Evolutionary conservation across 805 yeast genomes (phyloP).

Genomic region (Yamadazyma olivae): DNA sequence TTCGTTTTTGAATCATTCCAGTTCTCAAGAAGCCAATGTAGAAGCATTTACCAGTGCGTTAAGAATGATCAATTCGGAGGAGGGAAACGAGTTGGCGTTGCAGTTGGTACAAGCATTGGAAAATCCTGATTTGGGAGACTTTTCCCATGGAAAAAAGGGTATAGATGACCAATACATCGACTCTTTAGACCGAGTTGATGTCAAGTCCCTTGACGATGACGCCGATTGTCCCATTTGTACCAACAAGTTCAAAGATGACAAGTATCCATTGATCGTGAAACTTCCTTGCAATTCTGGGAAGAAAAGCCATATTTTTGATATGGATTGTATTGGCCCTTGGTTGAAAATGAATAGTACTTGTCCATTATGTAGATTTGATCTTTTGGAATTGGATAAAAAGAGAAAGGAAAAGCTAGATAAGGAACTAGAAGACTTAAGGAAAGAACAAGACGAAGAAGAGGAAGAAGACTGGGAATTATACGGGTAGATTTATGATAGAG

Average conservation of each 20-base stretch:
- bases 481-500: slow-evolving; percentile 40
- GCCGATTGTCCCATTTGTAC: slow-evolving; percentile 88
- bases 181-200: slow-evolving; percentile 63
- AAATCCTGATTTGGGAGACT: slow-evolving; percentile 14
- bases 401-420: slow-evolving; percentile 29
- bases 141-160: slow-evolving; percentile 39
- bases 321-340: slow-evolving; percentile 93
- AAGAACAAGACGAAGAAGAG: slow-evolving; percentile 50
- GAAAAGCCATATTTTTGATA: slow-evolving; percentile 67
- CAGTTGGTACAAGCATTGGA: slow-evolving; percentile 26
- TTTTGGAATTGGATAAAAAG: slow-evolving; percentile 38
- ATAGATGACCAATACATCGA: slow-evolving; percentile 72
- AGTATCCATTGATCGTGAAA: slow-evolving; percentile 74
- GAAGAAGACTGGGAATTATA: slow-evolving; percentile 80
- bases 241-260: slow-evolving; percentile 63
- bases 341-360: slow-evolving; percentile 69
- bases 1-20: slow-evolving; percentile 23
- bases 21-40: slow-evolving; percentile 1
- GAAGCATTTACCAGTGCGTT: slow-evolving; percentile 32
- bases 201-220: slow-evolving; percentile 32
- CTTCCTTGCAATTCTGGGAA: slow-evolving; percentile 53
- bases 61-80: slow-evolving; percentile 25
- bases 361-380: slow-evolving; percentile 81
- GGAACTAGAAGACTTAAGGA: slow-evolving; percentile 34
- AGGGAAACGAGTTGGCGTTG: slow-evolving; percentile 26